Percentiles rank a stretch among this genome's conserved stretches.
These are phyloP conservation scores for Pythium rhizo-oryzae DNA, from an alignment of 352 stramenopile species.

Conservation along the genomic window DNA sequence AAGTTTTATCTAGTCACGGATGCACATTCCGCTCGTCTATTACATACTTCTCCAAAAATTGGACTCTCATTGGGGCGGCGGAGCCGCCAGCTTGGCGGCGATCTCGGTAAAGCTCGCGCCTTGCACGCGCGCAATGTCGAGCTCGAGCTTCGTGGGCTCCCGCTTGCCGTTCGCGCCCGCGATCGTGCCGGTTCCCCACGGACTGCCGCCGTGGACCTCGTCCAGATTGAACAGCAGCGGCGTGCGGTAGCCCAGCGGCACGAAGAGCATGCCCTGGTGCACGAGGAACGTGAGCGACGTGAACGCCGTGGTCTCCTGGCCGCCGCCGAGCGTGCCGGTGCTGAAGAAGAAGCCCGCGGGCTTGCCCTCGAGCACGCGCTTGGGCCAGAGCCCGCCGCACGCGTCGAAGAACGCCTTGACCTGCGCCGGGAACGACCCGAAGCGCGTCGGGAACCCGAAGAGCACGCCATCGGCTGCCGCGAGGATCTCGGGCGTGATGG, in stretches of 20 bases:
- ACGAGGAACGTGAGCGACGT: conserved; percentile 83
- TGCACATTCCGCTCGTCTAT: not conserved
- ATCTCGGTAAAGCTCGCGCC: conserved; percentile 81
- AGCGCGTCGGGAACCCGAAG: conserved; percentile 87
- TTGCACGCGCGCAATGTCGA: conserved; percentile 75
- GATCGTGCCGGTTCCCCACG: conserved; percentile 86
- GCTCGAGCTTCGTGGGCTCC: conserved; percentile 76
- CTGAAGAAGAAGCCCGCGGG: conserved; percentile 88
- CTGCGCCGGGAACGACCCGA: conserved; percentile 79
- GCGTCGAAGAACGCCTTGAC: conserved; percentile 90
- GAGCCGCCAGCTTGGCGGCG: conserved; percentile 72
- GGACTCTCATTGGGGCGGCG: not conserved
- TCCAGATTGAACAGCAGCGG: conserved; percentile 70
- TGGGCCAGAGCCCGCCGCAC: conserved; percentile 79
- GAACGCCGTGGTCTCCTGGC: conserved; percentile 89
- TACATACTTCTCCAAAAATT: not conserved
- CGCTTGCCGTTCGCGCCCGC: conserved; percentile 82
- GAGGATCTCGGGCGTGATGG: conserved; percentile 57
- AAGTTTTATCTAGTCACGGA: not conserved
- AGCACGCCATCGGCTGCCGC: conserved; percentile 73
- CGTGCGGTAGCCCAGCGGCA: conserved; percentile 79
- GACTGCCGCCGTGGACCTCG: conserved; percentile 71
- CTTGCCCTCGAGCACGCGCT: conserved; percentile 83
- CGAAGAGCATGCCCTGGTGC: conserved; percentile 91
- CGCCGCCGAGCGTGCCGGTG: conserved; percentile 75